These are phyloP conservation scores for Aureobasidium sp. DNA, from an alignment of 2,329 filamentous ascomycete genomes.

Conservation along the genomic window DNA sequence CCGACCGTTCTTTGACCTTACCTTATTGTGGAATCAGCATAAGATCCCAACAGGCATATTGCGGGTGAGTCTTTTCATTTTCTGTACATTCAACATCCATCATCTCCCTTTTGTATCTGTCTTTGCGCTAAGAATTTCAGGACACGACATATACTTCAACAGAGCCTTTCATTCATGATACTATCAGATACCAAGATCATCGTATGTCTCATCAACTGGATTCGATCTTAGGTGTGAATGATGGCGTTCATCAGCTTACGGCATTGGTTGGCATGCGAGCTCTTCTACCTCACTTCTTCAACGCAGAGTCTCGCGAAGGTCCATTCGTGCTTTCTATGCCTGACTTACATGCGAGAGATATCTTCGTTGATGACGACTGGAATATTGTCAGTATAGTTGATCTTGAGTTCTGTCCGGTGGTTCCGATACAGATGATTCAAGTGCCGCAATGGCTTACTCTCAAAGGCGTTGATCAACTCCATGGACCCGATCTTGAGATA, in stretches of 20 bases:
- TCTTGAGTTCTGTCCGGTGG: neutral
- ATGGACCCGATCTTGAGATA: neutral
- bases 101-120: no score
- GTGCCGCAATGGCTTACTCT: neutral
- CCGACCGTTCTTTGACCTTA: conserved; percentile 4
- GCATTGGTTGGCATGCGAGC: neutral
- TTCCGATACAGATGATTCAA: neutral
- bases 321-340: neutral
- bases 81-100: no score
- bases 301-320: neutral
- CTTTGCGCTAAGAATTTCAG: neutral
- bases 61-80: neutral
- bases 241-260: neutral
- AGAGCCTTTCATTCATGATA: neutral
- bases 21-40: neutral
- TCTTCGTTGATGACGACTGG: neutral
- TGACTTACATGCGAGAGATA: neutral
- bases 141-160: neutral
- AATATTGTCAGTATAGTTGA: neutral
- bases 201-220: neutral
- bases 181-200: neutral
- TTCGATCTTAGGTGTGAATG: neutral
- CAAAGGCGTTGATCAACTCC: neutral
- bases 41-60: neutral
- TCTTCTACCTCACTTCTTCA: neutral